Percentiles rank a stretch among this genome's conserved stretches.
phyloP scores from a whole-genome alignment of 2,329 filamentous ascomycete species.

The Aschersonia sp. region DNA sequence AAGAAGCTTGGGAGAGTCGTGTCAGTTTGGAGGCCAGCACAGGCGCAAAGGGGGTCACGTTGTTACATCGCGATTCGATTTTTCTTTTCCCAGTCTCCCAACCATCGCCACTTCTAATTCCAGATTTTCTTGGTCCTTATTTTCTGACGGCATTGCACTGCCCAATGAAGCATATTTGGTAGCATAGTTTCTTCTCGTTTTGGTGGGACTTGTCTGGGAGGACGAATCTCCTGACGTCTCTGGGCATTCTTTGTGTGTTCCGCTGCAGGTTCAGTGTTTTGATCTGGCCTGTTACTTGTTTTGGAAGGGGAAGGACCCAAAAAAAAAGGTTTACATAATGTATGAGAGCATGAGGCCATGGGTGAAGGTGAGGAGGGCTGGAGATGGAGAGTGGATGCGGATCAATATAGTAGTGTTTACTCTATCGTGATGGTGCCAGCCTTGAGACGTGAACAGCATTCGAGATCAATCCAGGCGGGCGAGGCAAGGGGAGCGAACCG shows the following conservation, averaged over 20 bases:
- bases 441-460: too few species aligned
- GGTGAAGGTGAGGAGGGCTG: neutral
- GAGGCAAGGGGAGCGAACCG: too few species aligned
- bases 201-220: neutral
- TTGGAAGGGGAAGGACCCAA: neutral
- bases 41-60: conserved; percentile 6
- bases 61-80: neutral
- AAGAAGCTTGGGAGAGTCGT: conserved; percentile 12
- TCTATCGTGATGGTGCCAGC: too few species aligned
- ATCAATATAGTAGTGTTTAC: neutral
- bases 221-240: neutral
- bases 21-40: conserved; percentile 12
- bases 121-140: conserved; percentile 2
- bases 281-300: neutral
- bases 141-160: conserved; percentile 9
- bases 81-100: too few species aligned
- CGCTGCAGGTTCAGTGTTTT: neutral
- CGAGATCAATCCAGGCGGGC: too few species aligned
- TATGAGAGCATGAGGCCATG: neutral
- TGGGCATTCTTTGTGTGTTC: neutral
- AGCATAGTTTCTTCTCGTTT: neutral
- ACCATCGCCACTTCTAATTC: too few species aligned
- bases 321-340: neutral
- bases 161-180: conserved; percentile 6
- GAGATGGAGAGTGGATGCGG: neutral